Evolutionary conservation across 73 alveolate species (phyloP), one percentile per base, ranked within the genome.

Genomic region (Durusdinium trenchii): DNA sequence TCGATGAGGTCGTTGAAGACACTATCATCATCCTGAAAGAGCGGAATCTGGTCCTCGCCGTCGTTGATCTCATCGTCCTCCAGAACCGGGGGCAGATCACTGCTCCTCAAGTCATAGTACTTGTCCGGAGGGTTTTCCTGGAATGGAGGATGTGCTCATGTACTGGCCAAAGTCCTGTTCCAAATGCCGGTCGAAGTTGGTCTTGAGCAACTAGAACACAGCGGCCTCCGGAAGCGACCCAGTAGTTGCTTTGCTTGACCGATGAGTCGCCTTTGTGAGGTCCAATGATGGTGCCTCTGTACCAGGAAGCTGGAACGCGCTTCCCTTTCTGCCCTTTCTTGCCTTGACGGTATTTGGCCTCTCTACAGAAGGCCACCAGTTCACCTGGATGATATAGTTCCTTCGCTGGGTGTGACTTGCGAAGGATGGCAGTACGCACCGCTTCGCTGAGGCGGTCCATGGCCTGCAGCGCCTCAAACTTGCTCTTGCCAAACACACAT

Each of bases 151-250:
- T 82, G 1, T 3, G 62, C 0, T 86, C 95, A 23, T 86, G 95
- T 0, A 86, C 42, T 3, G 64, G 38, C 96, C 96, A 90, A 0
- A 45, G 87, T 28, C 67, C 96, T 0, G 87, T 67, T 2, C 96
- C 96, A 43, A 6, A 69, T 18, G 96, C 79, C 0, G 96, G 85
- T 3, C 96, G 96, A 30, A 64, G 45, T 42, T 90, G 96, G 35
- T 90, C 96, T 20, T 67, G 43, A 60, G 87, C 0, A 12, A 90
- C 96, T 76, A 90, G 35, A 16, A 90, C 9, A 52, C 54, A 48
- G 30, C 52, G 51, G 50, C 96, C 96, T 9, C 51, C 51, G 23
- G 96, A 35, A 43, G 96, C 36, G 45, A 90, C 96, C 96, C 96
- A 90, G 45, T 35, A 62, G 60, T 90, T 90, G 62, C 38, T 57